Conservation (phyloP, 2,329 filamentous ascomycete species). For the Penicillium sp. region DNA sequence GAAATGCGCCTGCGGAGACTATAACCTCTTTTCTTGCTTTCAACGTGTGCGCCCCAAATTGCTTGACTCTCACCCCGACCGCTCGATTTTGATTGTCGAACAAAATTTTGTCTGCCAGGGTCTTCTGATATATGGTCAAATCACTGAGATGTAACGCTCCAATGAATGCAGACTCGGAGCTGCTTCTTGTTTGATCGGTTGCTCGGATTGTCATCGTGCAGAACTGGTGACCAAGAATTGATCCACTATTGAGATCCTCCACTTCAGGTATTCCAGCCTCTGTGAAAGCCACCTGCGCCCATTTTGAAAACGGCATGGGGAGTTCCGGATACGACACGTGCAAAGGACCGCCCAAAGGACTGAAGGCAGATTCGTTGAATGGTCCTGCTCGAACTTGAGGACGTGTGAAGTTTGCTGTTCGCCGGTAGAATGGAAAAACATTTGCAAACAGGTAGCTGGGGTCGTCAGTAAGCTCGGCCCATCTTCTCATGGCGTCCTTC, state of each 20-base stretch:
- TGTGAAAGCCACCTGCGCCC: constrained; percentile 38
- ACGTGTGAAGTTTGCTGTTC: constrained; percentile 29
- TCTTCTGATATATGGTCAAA: constrained; percentile 48
- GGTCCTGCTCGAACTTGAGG: constrained; percentile 17
- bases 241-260: constrained; percentile 47
- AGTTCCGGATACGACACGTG: constrained; percentile 46
- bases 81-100: constrained; percentile 51
- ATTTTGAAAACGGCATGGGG: constrained; percentile 40
- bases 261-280: constrained; percentile 42
- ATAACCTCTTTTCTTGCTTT: constrained; percentile 52
- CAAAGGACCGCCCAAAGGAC: constrained; percentile 36
- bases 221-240: constrained; percentile 43
- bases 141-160: constrained; percentile 19
- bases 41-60: constrained; percentile 43
- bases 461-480: constrained; percentile 36
- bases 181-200: constrained; percentile 50
- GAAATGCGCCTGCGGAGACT: constrained; percentile 54
- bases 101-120: constrained; percentile 48
- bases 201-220: constrained; percentile 52
- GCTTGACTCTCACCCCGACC: constrained; percentile 49
- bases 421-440: constrained; percentile 31
- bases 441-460: constrained; percentile 34
- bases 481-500: constrained; percentile 28
- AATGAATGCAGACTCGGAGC: constrained; percentile 46
- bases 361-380: constrained; percentile 32